phyloP scores from a whole-genome alignment of 768 basidiomycete species.

The Glaciozyma martinii region DNA sequence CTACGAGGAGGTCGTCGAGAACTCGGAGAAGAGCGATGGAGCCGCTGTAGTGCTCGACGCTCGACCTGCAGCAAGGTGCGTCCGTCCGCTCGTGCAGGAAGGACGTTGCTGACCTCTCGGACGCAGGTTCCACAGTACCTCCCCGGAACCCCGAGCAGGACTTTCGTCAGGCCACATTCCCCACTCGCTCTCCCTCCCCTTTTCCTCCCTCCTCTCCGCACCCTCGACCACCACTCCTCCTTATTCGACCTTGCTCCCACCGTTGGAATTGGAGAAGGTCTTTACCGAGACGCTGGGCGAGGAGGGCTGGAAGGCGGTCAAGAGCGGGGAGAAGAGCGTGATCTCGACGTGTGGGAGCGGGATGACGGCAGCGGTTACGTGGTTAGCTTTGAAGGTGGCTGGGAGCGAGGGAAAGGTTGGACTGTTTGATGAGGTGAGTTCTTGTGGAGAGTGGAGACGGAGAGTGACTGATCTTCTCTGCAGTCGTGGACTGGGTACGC shows the following conservation, averaged over 20 bases:
- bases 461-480: background rate
- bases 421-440: conserved; percentile 87
- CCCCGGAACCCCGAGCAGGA: conserved; percentile 80
- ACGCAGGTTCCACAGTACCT: conserved; percentile 63
- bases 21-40: conserved; percentile 46
- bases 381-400: conserved; percentile 77
- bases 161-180: conserved; percentile 90
- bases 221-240: conserved; percentile 45
- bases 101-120: conserved; percentile 10
- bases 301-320: conserved; percentile 43
- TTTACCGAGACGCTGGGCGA: conserved; percentile 57
- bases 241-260: conserved; percentile 49
- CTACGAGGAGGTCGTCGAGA: conserved; percentile 65
- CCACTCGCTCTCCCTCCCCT: conserved; percentile 72
- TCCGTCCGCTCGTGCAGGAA: background rate
- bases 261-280: conserved; percentile 52
- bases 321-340: conserved; percentile 53
- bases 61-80: conserved; percentile 67
- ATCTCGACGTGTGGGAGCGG: conserved; percentile 85
- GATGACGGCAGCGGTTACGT: conserved; percentile 92
- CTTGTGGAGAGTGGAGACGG: background rate
- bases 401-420: conserved; percentile 50
- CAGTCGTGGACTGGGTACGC: conserved; percentile 97
- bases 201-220: conserved; percentile 40
- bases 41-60: conserved; percentile 55